phyloP scores from a whole-genome alignment of 257 asterid genomes.

The Fraxinus americana region DNA sequence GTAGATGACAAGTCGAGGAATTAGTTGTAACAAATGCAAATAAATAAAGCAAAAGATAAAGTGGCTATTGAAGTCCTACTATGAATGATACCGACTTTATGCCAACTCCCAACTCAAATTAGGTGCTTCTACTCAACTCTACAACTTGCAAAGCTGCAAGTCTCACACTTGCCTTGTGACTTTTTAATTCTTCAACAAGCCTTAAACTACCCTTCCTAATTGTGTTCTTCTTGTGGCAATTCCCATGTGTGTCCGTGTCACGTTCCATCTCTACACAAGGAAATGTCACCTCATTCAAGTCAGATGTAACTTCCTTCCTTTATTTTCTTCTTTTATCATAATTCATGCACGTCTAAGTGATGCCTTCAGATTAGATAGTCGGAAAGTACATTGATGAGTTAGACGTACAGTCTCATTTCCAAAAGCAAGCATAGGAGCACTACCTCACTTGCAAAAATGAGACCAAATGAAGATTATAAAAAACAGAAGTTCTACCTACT shows the following conservation, averaged over 20 bases:
- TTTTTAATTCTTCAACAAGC: constrained; percentile 25
- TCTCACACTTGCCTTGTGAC: constrained; percentile 19
- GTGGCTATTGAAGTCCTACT: constrained; percentile 17
- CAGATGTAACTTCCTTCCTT: not conserved
- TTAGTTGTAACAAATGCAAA: constrained; percentile 33
- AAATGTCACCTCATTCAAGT: constrained; percentile 14
- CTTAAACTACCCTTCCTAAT: constrained; percentile 22
- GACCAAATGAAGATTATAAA: not conserved
- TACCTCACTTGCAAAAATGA: not conserved
- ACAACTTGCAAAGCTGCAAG: constrained; percentile 22
- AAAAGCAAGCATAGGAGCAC: not conserved
- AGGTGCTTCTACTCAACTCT: constrained; percentile 22
- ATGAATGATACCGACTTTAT: constrained; percentile 37
- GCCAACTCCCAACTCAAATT: constrained; percentile 30
- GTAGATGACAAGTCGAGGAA: constrained; percentile 22
- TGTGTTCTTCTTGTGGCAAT: not conserved
- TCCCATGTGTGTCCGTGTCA: constrained; percentile 10
- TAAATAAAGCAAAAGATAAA: constrained; percentile 27
- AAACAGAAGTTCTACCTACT: no score
- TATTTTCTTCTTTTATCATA: not conserved
- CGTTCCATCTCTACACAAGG: constrained; percentile 14
- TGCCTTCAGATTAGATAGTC: not conserved
- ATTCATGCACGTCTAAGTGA: not conserved
- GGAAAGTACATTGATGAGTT: not conserved
- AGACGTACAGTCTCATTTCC: not conserved